Evolutionary conservation across 2,329 filamentous ascomycete genomes (phyloP).

Genomic region (Cercospora sesami): DNA sequence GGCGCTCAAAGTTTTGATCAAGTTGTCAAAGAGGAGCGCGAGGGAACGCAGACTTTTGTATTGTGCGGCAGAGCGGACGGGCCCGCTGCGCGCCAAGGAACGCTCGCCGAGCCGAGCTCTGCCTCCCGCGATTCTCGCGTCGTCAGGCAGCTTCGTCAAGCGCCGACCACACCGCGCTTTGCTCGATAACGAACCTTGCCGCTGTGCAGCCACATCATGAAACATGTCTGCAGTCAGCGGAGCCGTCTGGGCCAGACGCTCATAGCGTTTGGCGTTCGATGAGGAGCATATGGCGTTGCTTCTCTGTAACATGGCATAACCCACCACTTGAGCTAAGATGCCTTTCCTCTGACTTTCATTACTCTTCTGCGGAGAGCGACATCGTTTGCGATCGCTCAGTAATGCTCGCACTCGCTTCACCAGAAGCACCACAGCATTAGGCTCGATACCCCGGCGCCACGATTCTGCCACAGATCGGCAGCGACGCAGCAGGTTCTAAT

Average conservation of each 20-base stretch:
- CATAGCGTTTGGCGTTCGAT: neutral
- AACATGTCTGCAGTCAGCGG: slow-evolving; percentile 5
- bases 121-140: neutral
- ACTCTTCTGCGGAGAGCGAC: neutral
- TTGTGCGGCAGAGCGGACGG: neutral
- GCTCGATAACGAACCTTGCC: slow-evolving; percentile 1
- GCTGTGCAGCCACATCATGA: slow-evolving; percentile 8
- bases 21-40: slow-evolving; percentile 42
- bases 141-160: slow-evolving; percentile 1
- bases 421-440: neutral
- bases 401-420: neutral
- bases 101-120: neutral
- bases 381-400: neutral
- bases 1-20: slow-evolving; percentile 63
- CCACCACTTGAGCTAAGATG: neutral
- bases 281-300: neutral
- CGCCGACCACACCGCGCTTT: neutral
- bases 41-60: slow-evolving; percentile 21
- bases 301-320: neutral
- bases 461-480: slow-evolving; percentile 12
- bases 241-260: slow-evolving; percentile 13
- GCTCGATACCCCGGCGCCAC: neutral
- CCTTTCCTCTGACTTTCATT: neutral
- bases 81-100: neutral
- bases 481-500: slow-evolving; percentile 17